Conservation (phyloP, 345 rosid species). For the Hypericum perforatum region DNA sequence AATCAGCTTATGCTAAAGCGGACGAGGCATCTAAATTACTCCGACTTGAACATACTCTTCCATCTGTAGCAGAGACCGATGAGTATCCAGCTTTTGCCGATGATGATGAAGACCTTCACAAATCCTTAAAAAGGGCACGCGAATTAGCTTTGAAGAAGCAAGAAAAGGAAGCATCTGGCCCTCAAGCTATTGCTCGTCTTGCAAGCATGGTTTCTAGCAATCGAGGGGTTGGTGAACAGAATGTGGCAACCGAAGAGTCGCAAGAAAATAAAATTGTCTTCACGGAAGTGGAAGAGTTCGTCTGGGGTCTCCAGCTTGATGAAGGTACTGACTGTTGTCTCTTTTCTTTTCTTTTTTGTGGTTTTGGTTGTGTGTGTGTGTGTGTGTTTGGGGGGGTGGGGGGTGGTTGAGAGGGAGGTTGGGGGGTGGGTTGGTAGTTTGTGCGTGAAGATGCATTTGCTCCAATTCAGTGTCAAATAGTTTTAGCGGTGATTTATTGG, state of each 20-base stretch:
- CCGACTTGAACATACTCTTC: constrained; percentile 45
- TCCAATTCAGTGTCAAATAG: no score
- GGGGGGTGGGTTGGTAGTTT: no score
- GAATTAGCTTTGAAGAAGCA: constrained; percentile 71
- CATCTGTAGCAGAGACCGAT: constrained; percentile 45
- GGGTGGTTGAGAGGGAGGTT: no score
- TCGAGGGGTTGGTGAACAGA: constrained; percentile 40
- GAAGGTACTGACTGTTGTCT: constrained; percentile 39
- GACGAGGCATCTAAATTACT: constrained; percentile 79
- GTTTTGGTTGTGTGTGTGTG: not conserved
- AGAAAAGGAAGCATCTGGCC: constrained; percentile 49
- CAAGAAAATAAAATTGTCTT: constrained; percentile 79
- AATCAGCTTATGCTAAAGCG: constrained; percentile 71
- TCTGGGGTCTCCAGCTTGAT: constrained; percentile 72
- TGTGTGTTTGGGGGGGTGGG: not conserved
- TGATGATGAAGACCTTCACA: constrained; percentile 69
- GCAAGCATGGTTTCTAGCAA: constrained; percentile 32
- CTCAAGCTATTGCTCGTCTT: constrained; percentile 63
- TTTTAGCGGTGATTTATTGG: no score
- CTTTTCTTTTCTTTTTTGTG: not conserved
- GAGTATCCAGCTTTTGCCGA: constrained; percentile 51
- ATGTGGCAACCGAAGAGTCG: constrained; percentile 34
- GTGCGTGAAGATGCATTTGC: no score
- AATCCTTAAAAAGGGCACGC: constrained; percentile 73
- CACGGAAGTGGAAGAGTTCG: constrained; percentile 93